Conservation (phyloP, 2,329 filamentous ascomycete genomes). For the Huntiella moniliformis region DNA sequence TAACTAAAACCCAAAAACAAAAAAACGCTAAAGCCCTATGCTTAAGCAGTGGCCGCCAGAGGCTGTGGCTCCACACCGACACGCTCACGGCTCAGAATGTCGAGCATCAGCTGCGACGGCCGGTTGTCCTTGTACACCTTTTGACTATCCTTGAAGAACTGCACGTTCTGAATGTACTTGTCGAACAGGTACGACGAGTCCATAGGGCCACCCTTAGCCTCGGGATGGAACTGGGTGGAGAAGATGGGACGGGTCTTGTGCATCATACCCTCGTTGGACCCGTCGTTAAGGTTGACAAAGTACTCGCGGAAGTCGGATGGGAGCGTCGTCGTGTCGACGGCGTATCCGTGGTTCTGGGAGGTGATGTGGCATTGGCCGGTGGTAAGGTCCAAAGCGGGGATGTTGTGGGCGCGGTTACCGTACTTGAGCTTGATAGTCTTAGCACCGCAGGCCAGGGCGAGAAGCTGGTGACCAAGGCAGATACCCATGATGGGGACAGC, state of each 20-base stretch:
- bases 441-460: constrained; percentile 75
- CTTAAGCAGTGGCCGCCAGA: constrained; percentile 31
- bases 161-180: constrained; percentile 80
- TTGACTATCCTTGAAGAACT: constrained; percentile 73
- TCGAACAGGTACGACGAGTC: constrained; percentile 95
- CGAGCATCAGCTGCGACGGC: constrained; percentile 71
- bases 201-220: constrained; percentile 91
- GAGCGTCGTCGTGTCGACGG: constrained; percentile 70
- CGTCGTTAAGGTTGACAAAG: constrained; percentile 96
- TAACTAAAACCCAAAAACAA: constrained; percentile 3
- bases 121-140: constrained; percentile 67
- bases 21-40: background rate
- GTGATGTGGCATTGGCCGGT: constrained; percentile 98
- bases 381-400: constrained; percentile 81
- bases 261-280: constrained; percentile 93
- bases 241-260: constrained; percentile 94
- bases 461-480: constrained; percentile 89
- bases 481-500: constrained; percentile 93
- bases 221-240: constrained; percentile 95
- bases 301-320: constrained; percentile 86
- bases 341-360: constrained; percentile 95
- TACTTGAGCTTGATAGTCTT: constrained; percentile 96
- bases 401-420: constrained; percentile 97
- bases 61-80: constrained; percentile 65
- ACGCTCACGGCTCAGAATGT: constrained; percentile 82